phyloP scores from a whole-genome alignment of 148 eudicot genomes.

The Amaranthus hypochondriacus region DNA sequence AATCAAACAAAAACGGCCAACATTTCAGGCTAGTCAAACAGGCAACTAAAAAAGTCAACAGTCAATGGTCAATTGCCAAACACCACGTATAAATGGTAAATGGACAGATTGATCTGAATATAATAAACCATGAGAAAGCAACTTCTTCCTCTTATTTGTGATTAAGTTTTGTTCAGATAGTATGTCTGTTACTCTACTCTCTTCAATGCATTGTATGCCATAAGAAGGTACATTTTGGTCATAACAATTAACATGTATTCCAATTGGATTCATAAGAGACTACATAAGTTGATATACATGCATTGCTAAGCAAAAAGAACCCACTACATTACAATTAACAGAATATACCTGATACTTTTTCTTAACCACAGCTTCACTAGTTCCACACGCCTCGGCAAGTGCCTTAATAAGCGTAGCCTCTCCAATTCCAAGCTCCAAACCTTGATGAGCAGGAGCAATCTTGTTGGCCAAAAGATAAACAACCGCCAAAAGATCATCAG shows the following conservation, averaged over 20 bases:
- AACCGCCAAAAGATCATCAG: constrained; percentile 64
- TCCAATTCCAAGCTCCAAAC: constrained; percentile 89
- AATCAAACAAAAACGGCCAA: too few relatives aligned
- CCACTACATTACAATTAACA: background rate
- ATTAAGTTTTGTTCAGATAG: too few relatives aligned
- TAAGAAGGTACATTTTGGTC: background rate
- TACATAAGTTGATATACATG: constrained; percentile 3
- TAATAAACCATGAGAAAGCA: too few relatives aligned
- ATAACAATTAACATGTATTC: background rate
- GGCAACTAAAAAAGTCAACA: too few relatives aligned
- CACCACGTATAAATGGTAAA: too few relatives aligned
- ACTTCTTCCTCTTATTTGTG: too few relatives aligned
- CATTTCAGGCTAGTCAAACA: too few relatives aligned
- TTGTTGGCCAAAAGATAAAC: constrained; percentile 79
- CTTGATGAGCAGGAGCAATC: constrained; percentile 83
- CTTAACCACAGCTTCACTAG: constrained; percentile 55
- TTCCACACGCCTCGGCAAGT: constrained; percentile 80
- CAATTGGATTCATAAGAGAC: background rate
- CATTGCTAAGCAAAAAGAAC: constrained; percentile 8
- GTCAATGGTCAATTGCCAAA: too few relatives aligned
- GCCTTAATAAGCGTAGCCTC: constrained; percentile 83
- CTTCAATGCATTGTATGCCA: too few relatives aligned
- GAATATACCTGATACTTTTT: constrained; percentile 46
- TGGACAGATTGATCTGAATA: too few relatives aligned
- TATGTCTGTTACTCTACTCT: too few relatives aligned